A percentile compares a stretch with the other conserved stretches of the same genome.
These are phyloP conservation scores for Capsella bursapastoris DNA, from an alignment of 345 rosid genomes.

Conservation along the genomic window DNA sequence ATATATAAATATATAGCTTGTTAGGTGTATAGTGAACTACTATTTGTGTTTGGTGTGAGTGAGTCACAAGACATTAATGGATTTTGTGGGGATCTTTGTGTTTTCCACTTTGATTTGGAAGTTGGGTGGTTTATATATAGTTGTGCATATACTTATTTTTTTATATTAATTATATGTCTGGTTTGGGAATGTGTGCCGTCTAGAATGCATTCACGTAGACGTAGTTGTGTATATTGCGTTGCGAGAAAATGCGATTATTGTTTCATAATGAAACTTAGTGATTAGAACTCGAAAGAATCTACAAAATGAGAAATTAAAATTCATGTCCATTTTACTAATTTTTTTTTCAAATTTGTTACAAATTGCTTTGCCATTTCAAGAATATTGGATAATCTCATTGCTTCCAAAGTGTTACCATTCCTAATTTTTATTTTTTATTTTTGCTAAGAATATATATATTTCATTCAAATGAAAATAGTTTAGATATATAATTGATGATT, in stretches of 20 bases:
- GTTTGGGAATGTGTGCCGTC: conserved; percentile 41
- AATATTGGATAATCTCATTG: neutral
- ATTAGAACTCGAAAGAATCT: neutral
- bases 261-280: too few species aligned
- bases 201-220: conserved; percentile 9
- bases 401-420: neutral
- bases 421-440: neutral
- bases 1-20: conserved; percentile 16
- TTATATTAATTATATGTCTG: conserved; percentile 19
- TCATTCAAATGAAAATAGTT: too few species aligned
- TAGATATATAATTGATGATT: too few species aligned
- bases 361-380: neutral
- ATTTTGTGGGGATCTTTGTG: conserved; percentile 43
- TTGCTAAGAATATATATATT: too few species aligned
- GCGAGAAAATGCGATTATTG: too few species aligned
- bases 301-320: neutral
- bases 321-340: neutral
- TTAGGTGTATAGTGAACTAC: neutral
- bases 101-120: conserved; percentile 34
- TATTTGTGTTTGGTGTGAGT: conserved; percentile 21
- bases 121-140: conserved; percentile 31
- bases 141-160: conserved; percentile 7
- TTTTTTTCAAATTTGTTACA: neutral
- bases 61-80: conserved; percentile 36
- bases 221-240: neutral